Evolutionary conservation across 2,329 filamentous ascomycete species (phyloP), one percentile per base, ranked within the genome.

Genomic region (Blastomyces percursus): DNA sequence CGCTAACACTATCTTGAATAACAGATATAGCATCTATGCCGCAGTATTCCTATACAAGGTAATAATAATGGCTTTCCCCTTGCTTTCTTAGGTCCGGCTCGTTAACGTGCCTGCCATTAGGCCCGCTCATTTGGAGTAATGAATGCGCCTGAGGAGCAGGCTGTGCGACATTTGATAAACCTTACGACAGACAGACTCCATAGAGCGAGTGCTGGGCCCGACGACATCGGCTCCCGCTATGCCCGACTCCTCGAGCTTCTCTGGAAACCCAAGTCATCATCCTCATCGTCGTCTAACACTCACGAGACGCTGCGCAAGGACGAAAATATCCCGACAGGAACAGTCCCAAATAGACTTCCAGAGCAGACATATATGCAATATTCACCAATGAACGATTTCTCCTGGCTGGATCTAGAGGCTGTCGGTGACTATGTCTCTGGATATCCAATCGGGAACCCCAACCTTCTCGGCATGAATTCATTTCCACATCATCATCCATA

Each of bases 1-100:
- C 6, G 4, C 30, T 66, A 69, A 50, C 70, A 64, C 48, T 30
- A 3, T 8, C 58, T 62, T 19, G 16, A 38, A 21, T 32, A 63
- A 24, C 60, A 76, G 73, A 61, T 76, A 80, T 64, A 76, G 78
- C 42, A 86, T 86, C 30, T 86, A 87, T 69, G 83, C 82, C 0
- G 84, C 84, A 1, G 84, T 86, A 1, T 87, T 87, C 65, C 71
- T 87, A 5, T 87, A 86, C 75, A 87, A 87, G 74, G 82, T 82
- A 69, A 16, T 35, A 69, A 16, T 35, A 30, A 30, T 30, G 40
- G 21, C 27, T 19, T 11, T 32, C 6, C 12, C 9, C n/a, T 42
- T 21, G 14, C 14, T 40, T 24, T 32, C 14, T 32, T 19, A 19
- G 16, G 0, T 38, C 56, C 64, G 42, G 63, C 24, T 61, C 40